A percentile compares a stretch with the other conserved stretches of the same genome.
Conservation (phyloP, 83 land plant genomes). For the Larix sibirica region DNA sequence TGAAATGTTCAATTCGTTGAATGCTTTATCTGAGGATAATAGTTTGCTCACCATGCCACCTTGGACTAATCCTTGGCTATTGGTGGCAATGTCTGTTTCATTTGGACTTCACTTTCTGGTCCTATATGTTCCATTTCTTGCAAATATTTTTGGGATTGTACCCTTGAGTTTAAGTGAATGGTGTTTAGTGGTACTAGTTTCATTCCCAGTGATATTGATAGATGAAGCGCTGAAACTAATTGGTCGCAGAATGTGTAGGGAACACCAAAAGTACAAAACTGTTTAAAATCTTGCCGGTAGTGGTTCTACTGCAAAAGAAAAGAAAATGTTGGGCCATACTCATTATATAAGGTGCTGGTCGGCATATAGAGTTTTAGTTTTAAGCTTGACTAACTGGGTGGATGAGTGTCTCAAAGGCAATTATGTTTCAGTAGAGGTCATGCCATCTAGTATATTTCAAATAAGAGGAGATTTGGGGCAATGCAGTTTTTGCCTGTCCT, state of each 20-base stretch:
- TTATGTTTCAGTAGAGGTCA: no score
- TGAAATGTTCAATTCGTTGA: slow-evolving; percentile 82
- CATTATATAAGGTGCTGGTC: no score
- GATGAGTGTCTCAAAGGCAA: no score
- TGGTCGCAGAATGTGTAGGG: slow-evolving; percentile 44
- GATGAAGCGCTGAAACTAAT: slow-evolving; percentile 75
- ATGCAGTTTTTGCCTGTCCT: no score
- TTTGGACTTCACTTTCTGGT: slow-evolving; percentile 76
- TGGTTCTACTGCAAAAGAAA: no score
- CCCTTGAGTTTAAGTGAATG: slow-evolving; percentile 77
- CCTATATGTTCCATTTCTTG: slow-evolving; percentile 76
- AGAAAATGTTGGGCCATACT: no score
- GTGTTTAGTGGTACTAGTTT: slow-evolving; percentile 67
- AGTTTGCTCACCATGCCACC: slow-evolving; percentile 79
- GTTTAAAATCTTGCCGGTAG: not conserved
- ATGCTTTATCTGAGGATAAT: slow-evolving; percentile 79
- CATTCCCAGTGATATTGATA: slow-evolving; percentile 77
- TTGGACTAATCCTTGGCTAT: slow-evolving; percentile 86
- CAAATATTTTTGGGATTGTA: slow-evolving; percentile 76
- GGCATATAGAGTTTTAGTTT: no score
- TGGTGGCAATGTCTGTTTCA: slow-evolving; percentile 71
- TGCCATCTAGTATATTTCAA: no score
- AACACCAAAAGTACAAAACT: slow-evolving; percentile 6
- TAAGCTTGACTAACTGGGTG: no score
- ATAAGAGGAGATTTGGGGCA: no score